Evolutionary conservation across 208 protist species (phyloP).

Genomic region (Vickermania spadyakhi): DNA sequence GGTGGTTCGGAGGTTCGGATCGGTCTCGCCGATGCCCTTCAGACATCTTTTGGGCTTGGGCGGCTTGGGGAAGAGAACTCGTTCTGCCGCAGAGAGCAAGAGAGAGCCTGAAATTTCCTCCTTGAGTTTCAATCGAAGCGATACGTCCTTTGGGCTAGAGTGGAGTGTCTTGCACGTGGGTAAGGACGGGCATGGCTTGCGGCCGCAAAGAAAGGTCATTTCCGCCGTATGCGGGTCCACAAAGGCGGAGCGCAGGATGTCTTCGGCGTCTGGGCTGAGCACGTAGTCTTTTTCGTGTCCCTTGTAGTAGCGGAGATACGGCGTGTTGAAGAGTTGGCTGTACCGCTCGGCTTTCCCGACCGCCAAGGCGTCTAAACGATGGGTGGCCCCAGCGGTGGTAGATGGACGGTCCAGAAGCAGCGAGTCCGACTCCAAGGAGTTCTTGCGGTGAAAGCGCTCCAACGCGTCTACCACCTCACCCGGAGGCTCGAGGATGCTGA

Average conservation of each 20-base stretch:
- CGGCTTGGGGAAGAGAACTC: slow-evolving; percentile 17
- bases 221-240: slow-evolving; percentile 12
- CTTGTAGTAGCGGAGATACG: slow-evolving; percentile 9
- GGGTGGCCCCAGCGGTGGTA: neutral
- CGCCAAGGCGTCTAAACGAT: neutral
- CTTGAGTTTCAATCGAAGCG: slow-evolving; percentile 2
- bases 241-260: slow-evolving; percentile 24
- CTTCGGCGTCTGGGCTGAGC: slow-evolving; percentile 11
- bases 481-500: neutral
- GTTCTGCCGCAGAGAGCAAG: slow-evolving; percentile 15
- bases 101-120: neutral
- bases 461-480: neutral
- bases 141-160: neutral
- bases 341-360: neutral
- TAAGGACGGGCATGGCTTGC: slow-evolving; percentile 7
- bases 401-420: neutral
- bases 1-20: slow-evolving; percentile 19
- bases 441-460: neutral
- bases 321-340: slow-evolving; percentile 4
- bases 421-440: neutral
- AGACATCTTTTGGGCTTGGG: slow-evolving; percentile 6
- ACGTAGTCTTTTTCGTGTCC: slow-evolving; percentile 2
- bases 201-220: slow-evolving; percentile 10
- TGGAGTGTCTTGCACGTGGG: neutral
- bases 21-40: neutral